Evolutionary conservation across 345 rosid genomes (phyloP), one percentile per base, ranked within the genome.

Genomic region (Viola odorata): DNA sequence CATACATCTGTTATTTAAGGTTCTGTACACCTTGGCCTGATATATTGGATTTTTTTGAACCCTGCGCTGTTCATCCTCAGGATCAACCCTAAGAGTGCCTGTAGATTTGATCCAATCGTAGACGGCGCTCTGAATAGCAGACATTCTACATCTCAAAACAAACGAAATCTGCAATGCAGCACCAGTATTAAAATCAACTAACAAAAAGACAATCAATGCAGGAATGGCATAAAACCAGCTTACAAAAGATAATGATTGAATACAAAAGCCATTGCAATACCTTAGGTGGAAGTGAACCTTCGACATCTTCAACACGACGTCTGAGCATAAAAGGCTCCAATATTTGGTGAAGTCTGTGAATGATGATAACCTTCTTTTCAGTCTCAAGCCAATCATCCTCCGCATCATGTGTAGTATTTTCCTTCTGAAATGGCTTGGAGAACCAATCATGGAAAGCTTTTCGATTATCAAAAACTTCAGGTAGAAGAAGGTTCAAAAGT

Each of bases 351-450:
- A 95, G 99, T 40, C 99, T 82, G 65, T 95, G 99, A 75, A 95
- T 95, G 66, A 95, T 82, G 69, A 95, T 95, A 38, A 95, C 99
- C 76, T 95, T 95, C 82, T 95, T 95, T 69, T 95, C 99, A 54
- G 97, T 95, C 84, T 95, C 99, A 69, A 95, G 95, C 99, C 99
- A 95, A 75, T 95, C 99, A 75, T 95, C 99, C 74, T 95, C 99
- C 14, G 84, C 91, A 79, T 82, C 85, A 78, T 82, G 95, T 3
- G 78, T 42, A 58, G 95, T 81, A 50, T 69, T 88, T 78, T 95
- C 99, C 80, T 69, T 95, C 80, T 86, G 96, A 75, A 95, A 95
- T 50, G 99, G 97, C 78, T 95, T 92, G 11, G 99, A 85, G 68
- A 95, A 95, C 99, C 99, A 95, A 80, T 95, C 99, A 79, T 95